Base-by-base conservation (phyloP, 192 early-diverging fungal species). In the Backusella australiensis region DNA sequence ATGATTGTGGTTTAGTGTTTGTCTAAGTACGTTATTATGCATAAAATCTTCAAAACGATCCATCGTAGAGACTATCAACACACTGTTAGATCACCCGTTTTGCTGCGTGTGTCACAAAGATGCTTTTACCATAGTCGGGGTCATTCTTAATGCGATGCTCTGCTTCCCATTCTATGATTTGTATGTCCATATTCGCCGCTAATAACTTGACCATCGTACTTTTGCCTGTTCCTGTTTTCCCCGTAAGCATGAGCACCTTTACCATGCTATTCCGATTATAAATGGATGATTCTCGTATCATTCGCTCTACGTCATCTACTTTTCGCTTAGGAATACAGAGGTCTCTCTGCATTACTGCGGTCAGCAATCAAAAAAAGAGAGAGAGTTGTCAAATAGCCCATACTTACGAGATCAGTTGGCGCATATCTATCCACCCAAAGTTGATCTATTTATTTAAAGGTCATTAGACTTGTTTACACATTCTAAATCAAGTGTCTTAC, bases 161-260 rank as follows among this genome's bases (percentile, higher is more conserved):
- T 63, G 56, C 56, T 12, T 59, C 56, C 72, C 72, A 74, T 74
- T 74, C 72, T 17, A 35, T 21, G 1, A 74, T 8, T 19, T 59
- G 35, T 14, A 39, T 29, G 4, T 32, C 32, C 8, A 26, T 41
- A 6, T 34, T 11, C 15, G 38, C 23, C 15, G 52, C 32, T 12
- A 74, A 23, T 38, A 74, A 26, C 3, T 12, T 52, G 6, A 74
- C 21, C 19, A 56, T 29, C 1, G 72, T 74, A 4, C 72, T 74
- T 38, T 74, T 74, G 11, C 72, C 72, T 12, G 32, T 38, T 29
- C 72, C 72, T 14, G 72, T 34, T 4, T n/a, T 32, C 3, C 72
- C 72, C 21, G 72, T 65, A 12, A 74, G 34, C 9, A 59, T 19
- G 19, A 74, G 34, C 7, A 74, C 4, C 53, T 74, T 34, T 36